Evolutionary conservation across 108 stramenopile species (phyloP), one percentile per base, ranked within the genome.

Genomic region (Fistulifera pelliculosa): DNA sequence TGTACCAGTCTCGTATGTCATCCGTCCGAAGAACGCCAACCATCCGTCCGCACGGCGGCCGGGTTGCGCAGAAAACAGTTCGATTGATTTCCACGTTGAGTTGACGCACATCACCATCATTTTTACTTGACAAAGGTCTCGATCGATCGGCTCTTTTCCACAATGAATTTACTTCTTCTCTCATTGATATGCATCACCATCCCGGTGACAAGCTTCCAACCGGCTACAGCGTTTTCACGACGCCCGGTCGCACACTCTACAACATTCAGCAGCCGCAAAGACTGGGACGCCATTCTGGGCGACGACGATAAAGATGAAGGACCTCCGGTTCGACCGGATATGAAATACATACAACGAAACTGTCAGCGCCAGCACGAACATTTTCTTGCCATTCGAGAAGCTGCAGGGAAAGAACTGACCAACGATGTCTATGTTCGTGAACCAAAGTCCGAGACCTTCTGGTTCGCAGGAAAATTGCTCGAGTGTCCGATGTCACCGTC

Each of bases 381-480:
- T 43, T 91, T 74, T 62, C 56, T 69, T 8, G 75, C 68, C 13
- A 83, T 91, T 53, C 75, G 76, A 47, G 62, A 77, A 22, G 75
- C 69, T 8, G 81, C 69, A 12, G 89, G n/a, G 6, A 66, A 61
- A 47, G 85, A 87, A 23, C 39, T 82, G 28, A 71, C 65, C 21
- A 74, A 86, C 52, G 90, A 91, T 58, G 69, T 91, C 0, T 91
- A 91, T 54, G 77, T 77, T 14, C 67, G 74, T 53, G 79, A 84
- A n/a, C 52, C 57, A 6, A 47, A 64, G 10, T 45, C 24, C 15
- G 66, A 67, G 2, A 49, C 62, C 8, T 85, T 78, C 66, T 91
- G 83, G 83, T 91, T 73, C 64, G 62, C 74, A 35, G 90, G 90
- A n/a, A 91, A 91, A 71, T 91, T 16, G 85, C 85, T 21, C 70